Conservation (phyloP, 306 rosid species). For the Mucuna pruriens region DNA sequence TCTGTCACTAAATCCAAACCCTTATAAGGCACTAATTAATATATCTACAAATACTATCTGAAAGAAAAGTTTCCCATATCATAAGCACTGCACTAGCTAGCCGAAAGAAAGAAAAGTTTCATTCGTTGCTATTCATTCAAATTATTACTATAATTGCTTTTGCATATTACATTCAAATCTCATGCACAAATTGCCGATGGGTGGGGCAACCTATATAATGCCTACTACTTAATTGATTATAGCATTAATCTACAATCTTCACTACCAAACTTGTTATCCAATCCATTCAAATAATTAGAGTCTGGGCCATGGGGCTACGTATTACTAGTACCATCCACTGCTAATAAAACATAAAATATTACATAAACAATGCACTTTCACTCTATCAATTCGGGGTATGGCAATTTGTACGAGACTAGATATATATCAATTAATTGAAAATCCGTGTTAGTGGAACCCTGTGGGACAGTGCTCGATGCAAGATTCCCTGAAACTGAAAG, state of each 20-base stretch:
- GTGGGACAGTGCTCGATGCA: constrained; percentile 2
- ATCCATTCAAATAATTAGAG: not conserved
- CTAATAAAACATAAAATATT: not conserved
- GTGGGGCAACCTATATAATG: no score
- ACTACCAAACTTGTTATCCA: not conserved
- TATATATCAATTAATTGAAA: not conserved
- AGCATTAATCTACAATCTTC: not conserved
- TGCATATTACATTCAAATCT: not conserved
- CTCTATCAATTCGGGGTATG: not conserved
- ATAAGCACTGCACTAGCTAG: not conserved
- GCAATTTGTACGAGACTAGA: not conserved
- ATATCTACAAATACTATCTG: not conserved
- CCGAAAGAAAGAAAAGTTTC: not conserved
- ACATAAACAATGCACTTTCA: not conserved
- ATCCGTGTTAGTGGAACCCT: not conserved
- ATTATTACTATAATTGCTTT: not conserved
- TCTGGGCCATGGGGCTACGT: not conserved
- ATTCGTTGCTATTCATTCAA: not conserved
- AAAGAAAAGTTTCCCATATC: not conserved
- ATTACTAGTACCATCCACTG: not conserved
- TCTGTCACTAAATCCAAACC: constrained; percentile 6
- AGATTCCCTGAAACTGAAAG: constrained; percentile 4
- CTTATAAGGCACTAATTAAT: not conserved
- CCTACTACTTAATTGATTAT: not conserved
- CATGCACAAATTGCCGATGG: no score